These are phyloP conservation scores for Trichoderma harzianum DNA, from an alignment of 2,329 filamentous ascomycete species.

Conservation along the genomic window DNA sequence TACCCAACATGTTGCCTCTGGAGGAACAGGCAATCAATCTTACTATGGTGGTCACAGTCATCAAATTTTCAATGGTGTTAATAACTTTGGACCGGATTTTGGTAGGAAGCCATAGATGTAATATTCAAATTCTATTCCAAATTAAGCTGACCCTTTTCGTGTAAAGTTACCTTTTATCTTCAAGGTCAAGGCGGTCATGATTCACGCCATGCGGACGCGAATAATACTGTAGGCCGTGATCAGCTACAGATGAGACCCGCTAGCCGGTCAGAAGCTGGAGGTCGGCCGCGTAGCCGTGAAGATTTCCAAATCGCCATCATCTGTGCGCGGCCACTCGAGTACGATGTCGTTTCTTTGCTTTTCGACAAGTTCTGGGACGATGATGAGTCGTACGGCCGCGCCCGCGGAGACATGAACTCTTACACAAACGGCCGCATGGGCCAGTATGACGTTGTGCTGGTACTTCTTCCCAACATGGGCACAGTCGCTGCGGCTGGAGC, in stretches of 20 bases:
- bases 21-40: not conserved
- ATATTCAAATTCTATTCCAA: not conserved
- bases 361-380: constrained; percentile 23
- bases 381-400: constrained; percentile 23
- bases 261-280: not conserved
- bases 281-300: not conserved
- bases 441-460: constrained; percentile 17
- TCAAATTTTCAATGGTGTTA: not conserved
- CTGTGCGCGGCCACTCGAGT: not conserved
- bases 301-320: not conserved
- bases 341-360: not conserved
- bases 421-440: constrained; percentile 28
- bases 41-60: not conserved
- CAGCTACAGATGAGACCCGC: not conserved
- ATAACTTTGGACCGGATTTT: too few relatives aligned
- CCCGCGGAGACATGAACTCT: constrained; percentile 27
- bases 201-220: not conserved
- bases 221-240: not conserved
- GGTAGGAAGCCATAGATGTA: not conserved
- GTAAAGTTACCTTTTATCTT: not conserved
- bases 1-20: not conserved
- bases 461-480: not conserved
- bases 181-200: not conserved
- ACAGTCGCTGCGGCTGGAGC: not conserved
- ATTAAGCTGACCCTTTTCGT: not conserved